phyloP scores from a whole-genome alignment of 345 rosid genomes.

The Moringa oleifera region DNA sequence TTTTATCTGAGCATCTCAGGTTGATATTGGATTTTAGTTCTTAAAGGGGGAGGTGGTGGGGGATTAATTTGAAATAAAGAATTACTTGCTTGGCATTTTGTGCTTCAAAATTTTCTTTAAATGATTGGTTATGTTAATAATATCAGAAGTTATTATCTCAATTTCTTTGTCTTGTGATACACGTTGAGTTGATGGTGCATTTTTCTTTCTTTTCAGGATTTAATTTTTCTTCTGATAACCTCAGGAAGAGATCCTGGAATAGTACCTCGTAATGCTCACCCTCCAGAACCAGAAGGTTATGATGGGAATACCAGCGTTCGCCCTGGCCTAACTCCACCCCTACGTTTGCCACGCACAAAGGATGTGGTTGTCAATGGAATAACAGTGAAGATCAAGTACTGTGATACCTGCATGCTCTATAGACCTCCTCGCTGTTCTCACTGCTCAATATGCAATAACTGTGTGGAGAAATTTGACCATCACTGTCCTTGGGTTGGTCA shows the following conservation, averaged over 20 bases:
- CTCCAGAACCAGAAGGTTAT: constrained; percentile 62
- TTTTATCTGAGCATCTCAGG: no score
- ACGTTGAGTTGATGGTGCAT: constrained; percentile 14
- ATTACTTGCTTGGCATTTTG: no score
- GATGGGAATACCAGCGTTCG: constrained; percentile 35
- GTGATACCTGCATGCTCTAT: constrained; percentile 89
- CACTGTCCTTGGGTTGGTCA: constrained; percentile 99
- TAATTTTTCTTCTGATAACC: constrained; percentile 66
- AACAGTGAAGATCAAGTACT: constrained; percentile 72
- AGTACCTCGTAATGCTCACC: constrained; percentile 64
- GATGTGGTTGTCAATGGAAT: constrained; percentile 74
- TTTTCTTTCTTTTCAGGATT: constrained; percentile 45
- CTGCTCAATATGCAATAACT: constrained; percentile 94
- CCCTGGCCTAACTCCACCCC: constrained; percentile 51
- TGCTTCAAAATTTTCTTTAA: no score
- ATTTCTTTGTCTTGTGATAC: neutral
- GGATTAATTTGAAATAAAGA: neutral
- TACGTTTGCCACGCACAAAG: constrained; percentile 50
- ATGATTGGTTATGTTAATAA: no score
- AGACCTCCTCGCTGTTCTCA: constrained; percentile 99
- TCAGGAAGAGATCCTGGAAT: constrained; percentile 98
- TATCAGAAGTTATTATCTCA: neutral
- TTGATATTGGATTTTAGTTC: neutral
- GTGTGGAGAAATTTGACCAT: constrained; percentile 93
- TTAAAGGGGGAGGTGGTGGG: neutral